Conservation (phyloP, 2,329 filamentous ascomycete species). For the Sordariomycetes sp. region DNA sequence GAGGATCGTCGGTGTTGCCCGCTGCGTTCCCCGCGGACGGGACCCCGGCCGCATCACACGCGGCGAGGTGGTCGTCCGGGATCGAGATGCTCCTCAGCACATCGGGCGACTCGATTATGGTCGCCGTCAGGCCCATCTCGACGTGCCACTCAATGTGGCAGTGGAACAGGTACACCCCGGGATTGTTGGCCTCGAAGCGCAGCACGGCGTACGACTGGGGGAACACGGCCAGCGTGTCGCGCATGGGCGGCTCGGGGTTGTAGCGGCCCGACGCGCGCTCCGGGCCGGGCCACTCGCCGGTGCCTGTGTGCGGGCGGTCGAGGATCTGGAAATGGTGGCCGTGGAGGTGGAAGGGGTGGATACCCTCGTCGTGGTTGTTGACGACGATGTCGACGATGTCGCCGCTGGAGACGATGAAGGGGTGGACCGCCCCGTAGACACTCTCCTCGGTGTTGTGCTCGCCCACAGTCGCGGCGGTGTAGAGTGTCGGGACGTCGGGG, state of each 20-base stretch:
- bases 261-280: slow-evolving; percentile 10
- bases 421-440: slow-evolving; percentile 31
- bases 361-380: slow-evolving; percentile 35
- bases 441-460: slow-evolving; percentile 26
- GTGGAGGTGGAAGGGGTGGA: slow-evolving; percentile 42
- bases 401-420: slow-evolving; percentile 25
- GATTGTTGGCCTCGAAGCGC: slow-evolving; percentile 40
- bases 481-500: slow-evolving; percentile 61
- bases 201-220: slow-evolving; percentile 35
- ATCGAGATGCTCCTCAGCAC: slow-evolving; percentile 44
- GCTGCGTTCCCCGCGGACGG: slow-evolving; percentile 55
- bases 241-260: slow-evolving; percentile 16
- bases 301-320: slow-evolving; percentile 22
- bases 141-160: slow-evolving; percentile 55
- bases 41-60: slow-evolving; percentile 31
- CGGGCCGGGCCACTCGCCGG: slow-evolving; percentile 23
- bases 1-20: slow-evolving; percentile 45
- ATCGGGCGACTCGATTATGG: slow-evolving; percentile 45
- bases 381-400: slow-evolving; percentile 34
- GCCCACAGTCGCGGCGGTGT: slow-evolving; percentile 54
- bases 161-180: slow-evolving; percentile 45
- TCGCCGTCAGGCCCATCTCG: slow-evolving; percentile 43
- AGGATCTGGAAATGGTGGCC: slow-evolving; percentile 45
- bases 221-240: slow-evolving; percentile 27
- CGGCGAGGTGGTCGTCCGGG: slow-evolving; percentile 44